phyloP scores from a whole-genome alignment of 1,139 yeast genomes.

The Lodderomyces oxycetoniae region DNA sequence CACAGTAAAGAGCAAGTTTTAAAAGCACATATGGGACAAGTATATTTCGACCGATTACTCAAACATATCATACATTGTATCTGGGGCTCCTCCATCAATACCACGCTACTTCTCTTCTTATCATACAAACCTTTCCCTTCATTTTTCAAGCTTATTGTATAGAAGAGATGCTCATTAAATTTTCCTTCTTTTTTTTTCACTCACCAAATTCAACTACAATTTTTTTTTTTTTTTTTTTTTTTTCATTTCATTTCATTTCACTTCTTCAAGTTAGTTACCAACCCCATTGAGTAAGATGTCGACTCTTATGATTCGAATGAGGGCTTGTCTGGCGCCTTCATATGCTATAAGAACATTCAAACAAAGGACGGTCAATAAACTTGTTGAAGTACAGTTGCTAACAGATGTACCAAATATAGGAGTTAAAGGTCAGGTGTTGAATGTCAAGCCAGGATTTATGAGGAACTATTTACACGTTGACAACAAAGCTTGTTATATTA shows the following conservation, averaged over 20 bases:
- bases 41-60: slow-evolving; percentile 50
- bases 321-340: too few relatives aligned
- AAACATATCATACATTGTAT: slow-evolving; percentile 49
- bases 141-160: too few relatives aligned
- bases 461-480: slow-evolving; percentile 66
- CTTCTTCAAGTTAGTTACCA: too few relatives aligned
- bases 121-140: too few relatives aligned
- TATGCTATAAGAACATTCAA: slow-evolving; percentile 7
- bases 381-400: slow-evolving; percentile 62
- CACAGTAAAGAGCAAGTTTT: slow-evolving; percentile 71
- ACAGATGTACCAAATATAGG: slow-evolving; percentile 61
- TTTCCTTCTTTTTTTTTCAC: too few relatives aligned
- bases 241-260: too few relatives aligned
- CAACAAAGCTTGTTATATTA: slow-evolving; percentile 69
- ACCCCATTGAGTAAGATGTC: too few relatives aligned
- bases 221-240: not conserved
- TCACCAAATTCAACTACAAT: too few relatives aligned
- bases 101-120: too few relatives aligned
- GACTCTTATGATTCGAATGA: too few relatives aligned
- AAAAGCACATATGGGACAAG: slow-evolving; percentile 76
- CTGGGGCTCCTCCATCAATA: slow-evolving; percentile 6
- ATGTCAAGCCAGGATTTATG: slow-evolving; percentile 82
- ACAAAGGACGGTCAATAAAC: slow-evolving; percentile 19
- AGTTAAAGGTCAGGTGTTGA: slow-evolving; percentile 63
- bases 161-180: too few relatives aligned